Conservation (phyloP, 2,329 filamentous ascomycete genomes). For the Beauveria sp. region DNA sequence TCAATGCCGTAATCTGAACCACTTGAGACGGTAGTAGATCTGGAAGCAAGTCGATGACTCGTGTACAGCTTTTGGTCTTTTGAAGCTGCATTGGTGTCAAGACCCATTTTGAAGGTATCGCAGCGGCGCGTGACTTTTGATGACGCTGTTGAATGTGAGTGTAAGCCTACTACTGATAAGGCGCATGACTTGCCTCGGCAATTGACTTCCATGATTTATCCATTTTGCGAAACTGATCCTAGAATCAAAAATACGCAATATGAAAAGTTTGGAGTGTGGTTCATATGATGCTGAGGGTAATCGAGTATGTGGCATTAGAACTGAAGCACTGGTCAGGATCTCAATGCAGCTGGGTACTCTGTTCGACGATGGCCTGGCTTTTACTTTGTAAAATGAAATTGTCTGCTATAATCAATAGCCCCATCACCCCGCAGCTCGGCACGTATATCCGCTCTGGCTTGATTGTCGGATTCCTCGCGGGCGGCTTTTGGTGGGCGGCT, state of each 20-base stretch:
- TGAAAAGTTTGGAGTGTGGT: background rate
- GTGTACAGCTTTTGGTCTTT: background rate
- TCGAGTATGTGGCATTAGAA: background rate
- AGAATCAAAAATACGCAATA: background rate
- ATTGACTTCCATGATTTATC: background rate
- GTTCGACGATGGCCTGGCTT: background rate
- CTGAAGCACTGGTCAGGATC: background rate
- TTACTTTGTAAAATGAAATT: background rate
- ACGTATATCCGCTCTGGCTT: background rate
- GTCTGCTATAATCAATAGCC: background rate
- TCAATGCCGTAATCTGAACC: background rate
- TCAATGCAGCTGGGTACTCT: background rate
- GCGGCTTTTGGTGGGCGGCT: too few relatives aligned
- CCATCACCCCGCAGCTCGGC: background rate
- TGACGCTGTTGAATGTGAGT: background rate
- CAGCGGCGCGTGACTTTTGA: background rate
- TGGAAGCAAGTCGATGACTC: background rate
- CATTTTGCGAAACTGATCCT: background rate
- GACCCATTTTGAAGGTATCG: background rate
- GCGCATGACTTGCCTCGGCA: background rate
- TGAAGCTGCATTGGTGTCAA: background rate
- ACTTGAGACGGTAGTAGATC: background rate
- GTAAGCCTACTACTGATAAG: conserved; percentile 13
- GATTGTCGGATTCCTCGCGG: too few relatives aligned
- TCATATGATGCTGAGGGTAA: background rate